Evolutionary conservation across 305 asterid species (phyloP).

Genomic region (Withania somnifera): DNA sequence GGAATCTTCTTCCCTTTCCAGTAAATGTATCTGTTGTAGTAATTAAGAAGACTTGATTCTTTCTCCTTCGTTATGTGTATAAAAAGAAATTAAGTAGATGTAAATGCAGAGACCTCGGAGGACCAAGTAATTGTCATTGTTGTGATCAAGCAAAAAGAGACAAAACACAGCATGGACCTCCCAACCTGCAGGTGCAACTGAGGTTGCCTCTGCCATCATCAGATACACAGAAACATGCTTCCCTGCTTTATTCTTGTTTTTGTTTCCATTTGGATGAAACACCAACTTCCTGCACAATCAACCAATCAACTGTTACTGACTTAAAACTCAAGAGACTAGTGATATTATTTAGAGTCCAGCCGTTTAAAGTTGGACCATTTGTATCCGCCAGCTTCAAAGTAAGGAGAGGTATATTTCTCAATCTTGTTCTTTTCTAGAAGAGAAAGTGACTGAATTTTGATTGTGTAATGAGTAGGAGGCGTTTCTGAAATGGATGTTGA

Average conservation of each 20-base stretch:
- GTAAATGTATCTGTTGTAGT: background rate
- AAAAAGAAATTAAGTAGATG: background rate
- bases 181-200: slow-evolving; percentile 29
- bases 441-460: slow-evolving; percentile 31
- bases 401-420: slow-evolving; percentile 27
- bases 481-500: slow-evolving; percentile 24
- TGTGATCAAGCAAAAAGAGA: slow-evolving; percentile 41
- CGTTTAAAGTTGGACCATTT: slow-evolving; percentile 24
- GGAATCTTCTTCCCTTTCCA: slow-evolving; percentile 45
- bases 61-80: background rate
- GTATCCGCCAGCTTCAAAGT: slow-evolving; percentile 51
- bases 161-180: slow-evolving; percentile 36
- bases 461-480: slow-evolving; percentile 32
- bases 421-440: slow-evolving; percentile 27
- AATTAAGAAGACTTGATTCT: background rate
- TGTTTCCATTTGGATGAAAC: slow-evolving; percentile 49
- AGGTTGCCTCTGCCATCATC: slow-evolving; percentile 15
- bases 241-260: slow-evolving; percentile 26
- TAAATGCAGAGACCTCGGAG: slow-evolving; percentile 26
- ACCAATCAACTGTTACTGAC: background rate
- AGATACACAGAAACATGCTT: slow-evolving; percentile 43
- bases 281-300: slow-evolving; percentile 27
- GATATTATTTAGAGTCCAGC: background rate
- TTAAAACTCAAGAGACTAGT: background rate
- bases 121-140: slow-evolving; percentile 30